Evolutionary conservation across 805 yeast genomes (phyloP).

Genomic region (Candida michaelii): DNA sequence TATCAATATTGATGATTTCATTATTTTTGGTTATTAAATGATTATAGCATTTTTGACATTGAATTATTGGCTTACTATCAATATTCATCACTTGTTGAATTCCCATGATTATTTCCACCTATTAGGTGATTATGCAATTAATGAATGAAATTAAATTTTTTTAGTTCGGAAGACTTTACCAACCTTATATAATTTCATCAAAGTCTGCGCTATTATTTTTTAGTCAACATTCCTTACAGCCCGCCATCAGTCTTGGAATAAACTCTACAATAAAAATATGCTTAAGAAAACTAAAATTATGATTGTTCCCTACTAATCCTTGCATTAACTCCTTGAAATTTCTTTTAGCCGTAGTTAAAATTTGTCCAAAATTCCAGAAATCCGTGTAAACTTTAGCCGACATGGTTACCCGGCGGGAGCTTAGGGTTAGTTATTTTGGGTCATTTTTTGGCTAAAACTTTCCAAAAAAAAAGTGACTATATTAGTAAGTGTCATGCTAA

Average conservation of each 20-base stretch:
- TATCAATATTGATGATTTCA: conserved; percentile 7
- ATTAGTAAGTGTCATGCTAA: too few relatives aligned
- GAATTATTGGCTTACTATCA: conserved; percentile 7
- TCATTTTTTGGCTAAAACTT: too few relatives aligned
- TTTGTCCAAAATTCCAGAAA: neutral
- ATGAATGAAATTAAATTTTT: neutral
- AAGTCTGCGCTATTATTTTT: conserved; percentile 1
- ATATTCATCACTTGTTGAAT: neutral
- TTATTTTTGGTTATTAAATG: conserved; percentile 7
- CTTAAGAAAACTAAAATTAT: neutral
- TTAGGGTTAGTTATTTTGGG: too few relatives aligned
- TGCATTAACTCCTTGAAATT: conserved; percentile 7
- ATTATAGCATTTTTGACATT: conserved; percentile 13
- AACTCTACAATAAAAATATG: neutral
- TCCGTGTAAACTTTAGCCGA: conserved; percentile 1
- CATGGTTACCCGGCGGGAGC: neutral
- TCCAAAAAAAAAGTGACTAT: too few relatives aligned
- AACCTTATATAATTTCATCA: neutral
- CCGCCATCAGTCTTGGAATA: neutral
- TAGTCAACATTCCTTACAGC: neutral
- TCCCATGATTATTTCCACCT: conserved; percentile 1
- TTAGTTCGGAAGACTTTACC: neutral
- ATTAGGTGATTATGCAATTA: neutral
- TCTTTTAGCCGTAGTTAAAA: neutral
- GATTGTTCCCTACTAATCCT: conserved; percentile 4